Percentiles rank a stretch among this genome's conserved stretches.
These are phyloP conservation scores for Brassica cretica DNA, from an alignment of 345 rosid species.

Conservation along the genomic window DNA sequence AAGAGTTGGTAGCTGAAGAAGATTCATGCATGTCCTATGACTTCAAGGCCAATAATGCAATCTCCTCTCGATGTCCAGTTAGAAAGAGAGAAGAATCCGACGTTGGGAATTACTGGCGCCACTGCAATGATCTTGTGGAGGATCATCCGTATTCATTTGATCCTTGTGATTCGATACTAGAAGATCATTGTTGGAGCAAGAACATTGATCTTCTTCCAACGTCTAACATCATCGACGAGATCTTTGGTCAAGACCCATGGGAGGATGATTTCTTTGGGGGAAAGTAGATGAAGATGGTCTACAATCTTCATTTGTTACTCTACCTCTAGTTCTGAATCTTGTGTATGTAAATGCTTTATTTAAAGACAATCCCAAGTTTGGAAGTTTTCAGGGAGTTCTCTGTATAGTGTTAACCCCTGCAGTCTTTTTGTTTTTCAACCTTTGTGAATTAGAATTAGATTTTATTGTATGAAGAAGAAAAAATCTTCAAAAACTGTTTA, in stretches of 20 bases:
- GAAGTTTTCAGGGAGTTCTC: slow-evolving; percentile 13
- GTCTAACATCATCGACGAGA: slow-evolving; percentile 68
- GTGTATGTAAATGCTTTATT: slow-evolving; percentile 33
- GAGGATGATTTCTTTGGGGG: slow-evolving; percentile 25
- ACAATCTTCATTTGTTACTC: slow-evolving; percentile 7
- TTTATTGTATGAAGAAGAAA: slow-evolving; percentile 28
- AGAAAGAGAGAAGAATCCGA: slow-evolving; percentile 1
- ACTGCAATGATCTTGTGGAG: slow-evolving; percentile 38
- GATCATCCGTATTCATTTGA: slow-evolving; percentile 49
- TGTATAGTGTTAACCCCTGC: slow-evolving; percentile 27
- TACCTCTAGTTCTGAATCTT: slow-evolving; percentile 18
- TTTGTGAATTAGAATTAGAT: slow-evolving; percentile 28
- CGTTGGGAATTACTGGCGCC: neutral
- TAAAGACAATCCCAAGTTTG: slow-evolving; percentile 16
- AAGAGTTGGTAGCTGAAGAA: neutral
- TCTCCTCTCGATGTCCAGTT: neutral
- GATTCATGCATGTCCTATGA: neutral
- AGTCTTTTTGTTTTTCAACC: slow-evolving; percentile 22
- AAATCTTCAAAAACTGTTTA: slow-evolving; percentile 35
- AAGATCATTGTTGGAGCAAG: slow-evolving; percentile 24
- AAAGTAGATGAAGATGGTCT: slow-evolving; percentile 19
- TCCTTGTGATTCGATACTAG: slow-evolving; percentile 20
- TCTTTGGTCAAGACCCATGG: slow-evolving; percentile 54
- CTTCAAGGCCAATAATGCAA: neutral
- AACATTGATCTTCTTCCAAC: slow-evolving; percentile 67